A percentile compares a stretch with the other conserved stretches of the same genome.
phyloP scores from a whole-genome alignment of 805 yeast genomes.

The Starmerella riodocensis region DNA sequence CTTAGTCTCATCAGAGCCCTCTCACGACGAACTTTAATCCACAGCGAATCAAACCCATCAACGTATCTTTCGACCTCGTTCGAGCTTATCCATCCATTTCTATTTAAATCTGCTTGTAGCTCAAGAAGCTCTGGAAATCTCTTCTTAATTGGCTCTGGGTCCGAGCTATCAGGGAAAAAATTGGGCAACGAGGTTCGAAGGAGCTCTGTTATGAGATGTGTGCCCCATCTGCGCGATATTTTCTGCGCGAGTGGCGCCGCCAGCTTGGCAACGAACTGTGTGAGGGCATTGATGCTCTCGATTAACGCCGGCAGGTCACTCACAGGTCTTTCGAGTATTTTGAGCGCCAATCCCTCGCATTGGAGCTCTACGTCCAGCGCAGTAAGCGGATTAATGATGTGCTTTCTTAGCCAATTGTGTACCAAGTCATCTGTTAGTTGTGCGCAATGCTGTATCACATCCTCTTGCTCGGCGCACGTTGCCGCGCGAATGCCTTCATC shows the following conservation, averaged over 20 bases:
- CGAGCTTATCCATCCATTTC: conserved; percentile 6
- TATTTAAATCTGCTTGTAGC: conserved; percentile 6
- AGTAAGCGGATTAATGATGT: no score
- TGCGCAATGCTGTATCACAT: no score
- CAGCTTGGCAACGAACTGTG: neutral
- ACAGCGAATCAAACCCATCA: conserved; percentile 7
- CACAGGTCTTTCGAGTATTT: no score
- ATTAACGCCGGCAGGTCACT: no score
- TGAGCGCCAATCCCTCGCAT: no score
- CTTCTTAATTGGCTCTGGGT: conserved; percentile 3
- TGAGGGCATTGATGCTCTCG: neutral
- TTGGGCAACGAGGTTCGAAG: conserved; percentile 9
- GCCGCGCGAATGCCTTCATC: no score
- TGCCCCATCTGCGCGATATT: conserved; percentile 2
- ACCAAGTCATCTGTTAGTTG: no score
- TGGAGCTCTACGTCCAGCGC: no score
- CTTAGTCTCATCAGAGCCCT: neutral
- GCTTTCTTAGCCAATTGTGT: no score
- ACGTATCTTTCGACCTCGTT: conserved; percentile 10
- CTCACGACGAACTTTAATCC: conserved; percentile 11
- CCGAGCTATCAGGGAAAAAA: conserved; percentile 12
- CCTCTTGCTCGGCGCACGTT: no score
- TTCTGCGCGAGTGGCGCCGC: neutral
- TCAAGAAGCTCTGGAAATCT: conserved; percentile 8
- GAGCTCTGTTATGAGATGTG: conserved; percentile 6